Conservation (phyloP, 345 rosid species). For the Populus simonii region DNA sequence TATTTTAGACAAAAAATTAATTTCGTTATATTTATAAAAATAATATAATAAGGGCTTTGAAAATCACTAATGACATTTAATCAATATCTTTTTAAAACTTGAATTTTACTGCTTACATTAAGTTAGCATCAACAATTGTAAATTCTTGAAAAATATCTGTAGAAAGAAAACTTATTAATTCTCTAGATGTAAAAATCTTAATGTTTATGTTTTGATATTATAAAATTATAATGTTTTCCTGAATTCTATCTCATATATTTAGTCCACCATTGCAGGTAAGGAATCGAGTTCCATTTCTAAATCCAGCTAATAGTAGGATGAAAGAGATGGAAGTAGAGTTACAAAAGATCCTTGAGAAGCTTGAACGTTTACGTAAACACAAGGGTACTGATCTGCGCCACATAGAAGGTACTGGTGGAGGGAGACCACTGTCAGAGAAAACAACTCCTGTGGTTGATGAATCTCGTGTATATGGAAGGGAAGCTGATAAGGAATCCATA, state of each 20-base stretch:
- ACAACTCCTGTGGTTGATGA: conserved; percentile 1
- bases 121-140: no score
- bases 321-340: neutral
- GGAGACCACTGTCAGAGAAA: neutral
- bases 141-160: no score
- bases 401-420: neutral
- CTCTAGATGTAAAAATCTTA: no score
- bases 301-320: neutral
- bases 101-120: no score
- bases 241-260: neutral
- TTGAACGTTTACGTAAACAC: conserved; percentile 2
- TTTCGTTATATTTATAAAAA: no score
- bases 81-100: no score
- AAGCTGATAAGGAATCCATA: conserved; percentile 15
- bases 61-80: no score
- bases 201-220: no score
- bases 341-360: conserved; percentile 1
- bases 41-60: no score
- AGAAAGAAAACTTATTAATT: no score
- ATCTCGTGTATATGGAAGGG: conserved; percentile 14
- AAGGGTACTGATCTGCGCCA: conserved; percentile 4
- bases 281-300: neutral
- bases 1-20: no score
- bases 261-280: neutral
- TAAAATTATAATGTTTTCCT: no score